Base-by-base conservation (phyloP, 345 rosid genomes). In the Orychophragmus violaceus region DNA sequence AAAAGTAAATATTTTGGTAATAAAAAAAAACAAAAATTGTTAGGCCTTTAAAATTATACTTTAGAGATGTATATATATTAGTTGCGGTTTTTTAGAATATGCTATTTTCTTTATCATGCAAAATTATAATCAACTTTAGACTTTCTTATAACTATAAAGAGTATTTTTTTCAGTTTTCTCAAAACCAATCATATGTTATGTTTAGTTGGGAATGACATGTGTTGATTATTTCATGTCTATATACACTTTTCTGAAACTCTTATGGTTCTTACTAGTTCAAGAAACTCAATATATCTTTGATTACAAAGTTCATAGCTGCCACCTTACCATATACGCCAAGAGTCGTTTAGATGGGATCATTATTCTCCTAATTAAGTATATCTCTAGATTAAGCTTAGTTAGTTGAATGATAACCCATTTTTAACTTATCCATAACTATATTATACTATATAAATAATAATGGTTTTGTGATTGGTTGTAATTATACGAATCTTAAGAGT, bases 261-360 rank as follows among this genome's bases (percentile, higher is more conserved):
- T 45, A 24, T 9, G 16, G 23, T 63, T 55, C 57, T 37, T 55
- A 52, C 68, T 63, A 45, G 7, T 55, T 24, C 51, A 55, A 58
- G 66, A 57, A 72, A 50, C 56, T 22, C 49, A 3, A 22, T 37
- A 3, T 53, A 41, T 21, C 11, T 24, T 35, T 23, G 4, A 28
- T 57, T 56, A 23, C 21, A 23, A 23, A n/a, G 28, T 48, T 30
- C 66, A 30, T 30, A 1, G 13, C n/a, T 56, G 46, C 42, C 21
- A 65, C 66, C 71, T 72, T 72, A 58, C 46, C 66, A 57, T 57
- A 58, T 57, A 65, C 6, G 60, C 64, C 58, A 58, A 64, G 45
- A 33, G 60, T 19, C 60, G 32, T 16, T 48, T 72, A 29, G 51
- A 28, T 57, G 32, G 53, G 6, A 64, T 19, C 44, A 48, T 37